These are phyloP conservation scores for Fistulinella staudtii DNA, from an alignment of 1,284 basidiomycete species.

Conservation along the genomic window DNA sequence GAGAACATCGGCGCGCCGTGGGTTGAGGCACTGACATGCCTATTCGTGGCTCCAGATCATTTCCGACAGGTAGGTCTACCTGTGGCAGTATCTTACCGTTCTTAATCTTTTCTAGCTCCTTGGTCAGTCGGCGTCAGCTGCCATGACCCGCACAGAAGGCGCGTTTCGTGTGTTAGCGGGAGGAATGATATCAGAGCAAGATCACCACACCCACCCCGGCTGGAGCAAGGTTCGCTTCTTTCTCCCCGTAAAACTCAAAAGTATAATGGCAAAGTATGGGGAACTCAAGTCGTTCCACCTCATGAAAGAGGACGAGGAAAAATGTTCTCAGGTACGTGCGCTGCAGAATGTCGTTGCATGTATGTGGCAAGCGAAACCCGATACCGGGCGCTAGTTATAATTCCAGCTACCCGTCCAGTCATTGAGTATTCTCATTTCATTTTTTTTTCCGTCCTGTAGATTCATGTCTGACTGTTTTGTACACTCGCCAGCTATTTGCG, in stretches of 20 bases:
- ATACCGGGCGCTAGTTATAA: slow-evolving; percentile 3
- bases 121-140: slow-evolving; percentile 36
- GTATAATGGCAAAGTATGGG: slow-evolving; percentile 29
- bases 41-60: slow-evolving; percentile 32
- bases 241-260: slow-evolving; percentile 32
- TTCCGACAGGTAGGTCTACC: slow-evolving; percentile 25
- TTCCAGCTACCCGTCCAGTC: slow-evolving; percentile 5
- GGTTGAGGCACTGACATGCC: slow-evolving; percentile 23
- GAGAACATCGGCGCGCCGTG: slow-evolving; percentile 20
- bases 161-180: slow-evolving; percentile 39
- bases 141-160: slow-evolving; percentile 40
- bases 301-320: slow-evolving; percentile 28
- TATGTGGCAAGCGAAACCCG: slow-evolving; percentile 2
- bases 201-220: slow-evolving; percentile 20
- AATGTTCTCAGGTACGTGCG: slow-evolving; percentile 29
- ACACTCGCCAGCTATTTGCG: slow-evolving; percentile 39
- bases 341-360: neutral
- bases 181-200: slow-evolving; percentile 18
- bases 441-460: slow-evolving; percentile 2
- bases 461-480: slow-evolving; percentile 19
- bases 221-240: slow-evolving; percentile 23
- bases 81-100: neutral
- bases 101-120: slow-evolving; percentile 34
- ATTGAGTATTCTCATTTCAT: slow-evolving; percentile 1
- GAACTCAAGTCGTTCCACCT: slow-evolving; percentile 31